Evolutionary conservation across 2,329 filamentous ascomycete genomes (phyloP), one percentile per base, ranked within the genome.

Genomic region (Elsinoe australis): DNA sequence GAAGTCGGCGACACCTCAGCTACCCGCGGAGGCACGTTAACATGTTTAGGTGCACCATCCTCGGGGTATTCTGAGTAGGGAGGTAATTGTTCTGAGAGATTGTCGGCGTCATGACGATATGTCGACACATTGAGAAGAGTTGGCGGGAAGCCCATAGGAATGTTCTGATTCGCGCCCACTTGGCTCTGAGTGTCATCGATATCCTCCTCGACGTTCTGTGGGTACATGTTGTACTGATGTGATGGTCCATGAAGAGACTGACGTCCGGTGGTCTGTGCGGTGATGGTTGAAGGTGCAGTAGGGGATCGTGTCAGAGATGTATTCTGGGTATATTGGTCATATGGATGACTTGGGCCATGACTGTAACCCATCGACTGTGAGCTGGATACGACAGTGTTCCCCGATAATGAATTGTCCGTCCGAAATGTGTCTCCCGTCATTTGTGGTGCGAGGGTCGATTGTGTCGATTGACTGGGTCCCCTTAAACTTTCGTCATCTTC

Each of bases 41-140:
- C 39, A 12, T 51, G 38, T 44, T 53, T 52, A 1, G 61, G 61
- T 28, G 56, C 52, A 67, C 82, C 71, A 49, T 87, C 83, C 46
- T 94, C 85, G 2, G 89, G 87, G 64, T 94, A 95, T 62, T 87
- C 76, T 10, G 87, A 86, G 61, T 96, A 96, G 0, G 90, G 90
- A 9, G 90, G 90, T 14, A 95, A 70, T 63, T 94, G 87, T 65
- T 96, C 90, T 1, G 85, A 83, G 61, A 95, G 9, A 22, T 48
- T 48, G 31, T 48, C 45, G 6, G 34, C 32, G 22, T 48, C 45
- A 19, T 48, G 45, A n/a, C 45, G 45, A 19, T 18, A 48, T 15
- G 31, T 24, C 15, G 45, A 48, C 8, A 36, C 32, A 15, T 34
- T 31, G 15, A 36, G 17, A 10, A 47, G 29, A 8, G 28, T 32